Evolutionary conservation across 1,284 basidiomycete species (phyloP), one percentile per base, ranked within the genome.

Genomic region (Moniliella sp.): DNA sequence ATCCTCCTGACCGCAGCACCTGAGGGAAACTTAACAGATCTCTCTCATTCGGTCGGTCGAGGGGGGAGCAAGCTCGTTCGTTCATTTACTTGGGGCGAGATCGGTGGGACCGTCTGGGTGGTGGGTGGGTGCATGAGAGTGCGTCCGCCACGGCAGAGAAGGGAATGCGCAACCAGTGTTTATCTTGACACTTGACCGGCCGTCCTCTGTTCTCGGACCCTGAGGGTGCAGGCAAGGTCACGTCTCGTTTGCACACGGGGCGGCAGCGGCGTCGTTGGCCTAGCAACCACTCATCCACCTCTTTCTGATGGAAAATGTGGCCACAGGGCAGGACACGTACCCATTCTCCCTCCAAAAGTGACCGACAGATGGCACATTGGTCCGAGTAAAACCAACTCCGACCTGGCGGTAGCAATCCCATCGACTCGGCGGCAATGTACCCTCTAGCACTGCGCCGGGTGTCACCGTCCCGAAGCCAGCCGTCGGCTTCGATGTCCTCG

Each of bases 231-330:
- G 45, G 43, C 9, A 50, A 43, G 0, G 46, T 51, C 15, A 55
- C 46, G 21, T 59, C 56, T 9, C 50, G 39, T 39, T 57, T 57
- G 34, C 56, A 59, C n/a, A 55, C 56, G 2, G 56, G 56, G 32
- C 56, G 57, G 10, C 56, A 32, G 31, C 55, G 55, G 33, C 50
- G 46, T 18, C 50, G 41, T n/a, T 43, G 34, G n/a, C n/a, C n/a
- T 9, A 45, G 39, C 12, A 59, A 38, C 56, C 56, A 59, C 13
- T 47, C 45, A 32, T 59, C 56, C n/a, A 57, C 48, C 36, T 50
- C 54, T 16, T 43, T 35, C 18, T 45, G 41, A 27, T 59, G 56
- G 38, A 51, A 59, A 7, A 56, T 40, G 25, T 59, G 56, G 4
- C 52, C 52, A 29, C 56, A 59, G 2, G 56, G 56, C 15, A 59